Conservation (phyloP, 345 rosid species). For the Murraya koenigii region DNA sequence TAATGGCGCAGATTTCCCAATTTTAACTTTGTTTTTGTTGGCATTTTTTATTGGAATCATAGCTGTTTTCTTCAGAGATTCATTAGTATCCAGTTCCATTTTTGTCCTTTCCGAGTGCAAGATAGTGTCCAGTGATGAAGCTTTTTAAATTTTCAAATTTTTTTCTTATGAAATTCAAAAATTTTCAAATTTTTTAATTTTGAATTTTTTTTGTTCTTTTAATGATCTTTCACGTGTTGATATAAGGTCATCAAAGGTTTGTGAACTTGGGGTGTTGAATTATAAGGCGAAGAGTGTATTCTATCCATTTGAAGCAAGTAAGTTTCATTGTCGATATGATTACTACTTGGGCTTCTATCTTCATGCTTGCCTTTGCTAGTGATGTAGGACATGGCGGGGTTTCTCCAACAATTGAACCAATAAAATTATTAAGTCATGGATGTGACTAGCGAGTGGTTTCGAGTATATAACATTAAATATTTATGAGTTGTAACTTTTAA, state of each 20-base stretch:
- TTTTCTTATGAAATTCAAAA: not conserved
- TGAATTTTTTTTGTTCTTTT: not conserved
- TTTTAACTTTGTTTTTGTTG: conserved; percentile 41
- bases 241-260: conserved; percentile 82
- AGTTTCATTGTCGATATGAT: conserved; percentile 86
- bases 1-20: conserved; percentile 21
- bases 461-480: too few species aligned
- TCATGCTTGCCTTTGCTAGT: too few species aligned
- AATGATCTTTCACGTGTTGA: conserved; percentile 63
- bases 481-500: too few species aligned
- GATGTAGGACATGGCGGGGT: too few species aligned
- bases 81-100: conserved; percentile 42
- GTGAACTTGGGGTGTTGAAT: conserved; percentile 73
- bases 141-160: not conserved
- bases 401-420: too few species aligned
- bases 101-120: conserved; percentile 62
- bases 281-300: conserved; percentile 61
- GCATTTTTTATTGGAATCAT: conserved; percentile 46
- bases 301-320: conserved; percentile 58
- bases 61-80: conserved; percentile 36
- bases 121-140: conserved; percentile 82
- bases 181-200: too few species aligned
- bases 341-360: conserved; percentile 96
- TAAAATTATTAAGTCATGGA: too few species aligned
- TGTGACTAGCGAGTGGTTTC: too few species aligned